Percentiles rank a stretch among this genome's conserved stretches.
Conservation (phyloP, 2,329 filamentous ascomycete species). For the Fusarium sp. region DNA sequence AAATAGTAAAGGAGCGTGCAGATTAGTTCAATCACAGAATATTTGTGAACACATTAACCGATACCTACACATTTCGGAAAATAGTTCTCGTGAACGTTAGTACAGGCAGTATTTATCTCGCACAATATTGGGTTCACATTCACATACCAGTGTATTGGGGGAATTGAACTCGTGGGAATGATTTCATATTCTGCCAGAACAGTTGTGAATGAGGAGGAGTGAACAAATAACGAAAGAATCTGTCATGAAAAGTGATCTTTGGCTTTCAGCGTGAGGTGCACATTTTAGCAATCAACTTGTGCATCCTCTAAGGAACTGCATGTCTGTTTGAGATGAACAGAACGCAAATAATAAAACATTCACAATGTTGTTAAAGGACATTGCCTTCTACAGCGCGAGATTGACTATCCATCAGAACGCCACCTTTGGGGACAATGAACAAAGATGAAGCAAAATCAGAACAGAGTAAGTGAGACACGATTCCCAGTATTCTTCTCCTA, state of each 20-base stretch:
- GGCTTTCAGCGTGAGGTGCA: neutral
- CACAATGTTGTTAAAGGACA: neutral
- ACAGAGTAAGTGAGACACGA: neutral
- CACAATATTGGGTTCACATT: neutral
- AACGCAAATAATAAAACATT: neutral
- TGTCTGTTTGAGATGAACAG: neutral
- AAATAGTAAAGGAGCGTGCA: neutral
- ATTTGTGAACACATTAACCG: neutral
- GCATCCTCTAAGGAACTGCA: neutral
- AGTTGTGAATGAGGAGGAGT: neutral
- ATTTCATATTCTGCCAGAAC: neutral
- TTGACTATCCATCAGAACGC: neutral
- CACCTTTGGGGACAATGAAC: neutral
- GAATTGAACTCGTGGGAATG: no score
- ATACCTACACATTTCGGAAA: neutral
- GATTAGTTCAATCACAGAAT: neutral
- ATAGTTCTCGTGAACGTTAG: neutral
- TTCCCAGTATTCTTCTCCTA: neutral
- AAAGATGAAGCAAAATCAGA: neutral
- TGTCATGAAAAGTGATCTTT: neutral
- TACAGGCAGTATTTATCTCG: neutral
- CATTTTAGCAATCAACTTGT: neutral
- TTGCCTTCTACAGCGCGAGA: neutral
- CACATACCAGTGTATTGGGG: neutral
- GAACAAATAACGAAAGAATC: neutral